Base-by-base conservation (phyloP, 805 yeast species). In the Metschnikowia cerradonensis region DNA sequence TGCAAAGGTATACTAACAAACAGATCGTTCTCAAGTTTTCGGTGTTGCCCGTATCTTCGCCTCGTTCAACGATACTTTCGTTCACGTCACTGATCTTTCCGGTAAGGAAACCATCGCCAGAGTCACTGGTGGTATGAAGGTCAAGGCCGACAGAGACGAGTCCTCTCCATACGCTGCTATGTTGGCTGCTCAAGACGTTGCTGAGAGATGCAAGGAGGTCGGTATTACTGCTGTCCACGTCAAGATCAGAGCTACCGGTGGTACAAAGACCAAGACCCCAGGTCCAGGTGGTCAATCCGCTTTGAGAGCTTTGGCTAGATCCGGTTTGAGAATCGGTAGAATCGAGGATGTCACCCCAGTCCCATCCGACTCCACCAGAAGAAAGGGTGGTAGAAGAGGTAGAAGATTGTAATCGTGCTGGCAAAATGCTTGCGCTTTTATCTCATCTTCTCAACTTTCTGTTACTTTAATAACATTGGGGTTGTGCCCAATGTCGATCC, bases 351-450 rank as follows among this genome's bases (percentile, higher is more conserved):
- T 94, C 67, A 94, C 99, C 67, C 99, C 99, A 79, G 91, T 94
- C 71, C 99, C 99, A 79, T 94, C 99, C 67, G 99, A 94, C 81
- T 91, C 98, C 71, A 95, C 99, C 79, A 94, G 99, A 88, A 89
- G 92, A 90, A 95, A 94, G 96, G 99, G 99, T 90, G 99, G 99
- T 89, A 94, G 99, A 85, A 91, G 99, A 86, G 99, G 99, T 92
- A 92, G 99, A 87, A 90, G 99, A 88, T 87, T 91, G 81, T 89
- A 57, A 50, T 45, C 34, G 56, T 52, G 56, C 47, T 37, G 36
- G 48, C 45, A 40, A 30, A 38, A 32, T 40, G 45, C 49, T 47
- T 44, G 50, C 43, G 36, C 42, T 46, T 36, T 38, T 32, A 39
- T 35, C 32, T 19, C 49, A 22, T 49, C 51, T 41, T 52, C 50